A percentile compares a stretch with the other conserved stretches of the same genome.
phyloP scores from a whole-genome alignment of 2,329 filamentous ascomycete species.

The Colletotrichum eremochloae region DNA sequence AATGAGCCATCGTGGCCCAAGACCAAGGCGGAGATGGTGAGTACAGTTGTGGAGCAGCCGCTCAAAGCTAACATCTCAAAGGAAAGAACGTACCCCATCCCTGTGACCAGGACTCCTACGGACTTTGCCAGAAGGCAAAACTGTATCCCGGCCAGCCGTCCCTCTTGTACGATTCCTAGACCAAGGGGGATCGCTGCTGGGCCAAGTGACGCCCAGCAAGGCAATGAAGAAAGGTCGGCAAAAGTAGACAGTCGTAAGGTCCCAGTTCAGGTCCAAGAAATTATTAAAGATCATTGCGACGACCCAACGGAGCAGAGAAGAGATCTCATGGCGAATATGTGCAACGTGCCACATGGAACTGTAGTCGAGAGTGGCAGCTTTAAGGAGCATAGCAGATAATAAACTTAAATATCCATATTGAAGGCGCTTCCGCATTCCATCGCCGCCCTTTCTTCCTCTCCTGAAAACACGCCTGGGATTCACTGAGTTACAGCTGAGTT shows the following conservation, averaged over 20 bases:
- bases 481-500: background rate
- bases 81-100: conserved; percentile 1
- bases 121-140: conserved; percentile 5
- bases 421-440: too few species aligned
- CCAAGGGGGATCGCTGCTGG: background rate
- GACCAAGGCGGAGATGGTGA: too few species aligned
- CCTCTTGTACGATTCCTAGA: background rate
- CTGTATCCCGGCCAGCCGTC: background rate
- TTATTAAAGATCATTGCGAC: too few species aligned
- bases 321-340: too few species aligned
- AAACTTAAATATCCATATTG: too few species aligned
- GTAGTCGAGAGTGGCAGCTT: too few species aligned
- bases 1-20: too few species aligned
- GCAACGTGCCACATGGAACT: too few species aligned
- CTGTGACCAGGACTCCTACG: background rate
- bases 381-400: too few species aligned
- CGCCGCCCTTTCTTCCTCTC: background rate
- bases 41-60: too few species aligned
- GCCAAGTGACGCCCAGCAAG: background rate
- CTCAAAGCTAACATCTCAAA: too few species aligned
- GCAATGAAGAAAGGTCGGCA: background rate
- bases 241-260: conserved; percentile 11
- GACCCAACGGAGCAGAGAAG: too few species aligned
- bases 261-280: background rate
- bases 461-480: background rate